These are phyloP conservation scores for Graphium sp. DNA, from an alignment of 2,329 filamentous ascomycete species.

Conservation along the genomic window DNA sequence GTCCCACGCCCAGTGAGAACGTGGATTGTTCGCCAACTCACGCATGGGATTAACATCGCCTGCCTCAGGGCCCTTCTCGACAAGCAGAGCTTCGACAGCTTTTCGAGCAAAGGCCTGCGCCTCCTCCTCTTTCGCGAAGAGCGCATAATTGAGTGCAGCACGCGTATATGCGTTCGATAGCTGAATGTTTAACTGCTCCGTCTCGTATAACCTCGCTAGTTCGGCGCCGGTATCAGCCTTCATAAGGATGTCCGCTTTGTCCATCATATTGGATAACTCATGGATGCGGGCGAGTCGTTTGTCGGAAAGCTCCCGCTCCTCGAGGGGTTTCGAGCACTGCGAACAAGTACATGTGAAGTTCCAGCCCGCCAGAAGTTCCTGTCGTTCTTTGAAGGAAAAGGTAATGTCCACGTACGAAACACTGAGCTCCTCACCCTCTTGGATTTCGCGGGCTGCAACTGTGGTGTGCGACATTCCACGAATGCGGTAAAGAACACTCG, in stretches of 20 bases:
- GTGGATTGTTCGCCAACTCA: constrained; percentile 13
- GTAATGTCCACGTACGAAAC: constrained; percentile 17
- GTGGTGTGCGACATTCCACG: constrained; percentile 17
- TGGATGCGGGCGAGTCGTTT: not conserved
- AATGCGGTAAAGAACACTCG: constrained; percentile 17
- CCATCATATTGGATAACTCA: too few relatives aligned
- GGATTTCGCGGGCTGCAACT: constrained; percentile 17
- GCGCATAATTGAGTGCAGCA: constrained; percentile 19
- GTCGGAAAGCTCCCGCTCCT: not conserved
- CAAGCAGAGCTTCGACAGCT: constrained; percentile 14
- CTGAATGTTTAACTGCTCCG: constrained; percentile 15
- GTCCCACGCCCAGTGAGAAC: constrained; percentile 16
- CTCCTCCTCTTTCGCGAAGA: constrained; percentile 16
- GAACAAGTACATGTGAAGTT: not conserved
- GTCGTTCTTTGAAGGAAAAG: constrained; percentile 11
- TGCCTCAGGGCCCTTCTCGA: constrained; percentile 13
- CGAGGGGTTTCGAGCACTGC: not conserved
- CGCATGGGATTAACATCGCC: constrained; percentile 15
- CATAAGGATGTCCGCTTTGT: too few relatives aligned
- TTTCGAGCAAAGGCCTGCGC: constrained; percentile 13
- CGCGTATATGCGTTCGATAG: constrained; percentile 17
- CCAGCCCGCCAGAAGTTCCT: constrained; percentile 3
- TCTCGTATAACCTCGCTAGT: constrained; percentile 14
- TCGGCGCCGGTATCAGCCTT: constrained; percentile 12
- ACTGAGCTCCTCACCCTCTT: constrained; percentile 17